Base-by-base conservation (phyloP, 805 yeast species). In the Saccharomycopsis fodiens region DNA sequence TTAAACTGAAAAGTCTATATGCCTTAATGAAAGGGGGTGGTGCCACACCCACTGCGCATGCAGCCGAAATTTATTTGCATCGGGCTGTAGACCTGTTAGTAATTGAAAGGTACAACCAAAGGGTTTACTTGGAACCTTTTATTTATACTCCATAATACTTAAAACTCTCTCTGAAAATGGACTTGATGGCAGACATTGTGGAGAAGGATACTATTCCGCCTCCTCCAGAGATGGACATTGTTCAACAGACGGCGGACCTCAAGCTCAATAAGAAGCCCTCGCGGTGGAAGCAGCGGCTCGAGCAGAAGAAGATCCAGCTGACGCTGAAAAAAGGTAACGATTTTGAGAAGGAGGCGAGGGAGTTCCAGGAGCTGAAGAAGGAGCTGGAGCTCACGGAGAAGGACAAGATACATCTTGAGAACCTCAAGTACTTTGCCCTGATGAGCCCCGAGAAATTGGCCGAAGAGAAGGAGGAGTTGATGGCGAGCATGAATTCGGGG, bases 321-420 rank as follows among this genome's bases (percentile, higher is more conserved):
- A 59, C 53, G 50, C 57, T 64, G 3, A 29, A 34, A 34, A 34
- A 44, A n/a, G 15, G 44, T 29, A 42, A 40, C 20, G 39, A 43
- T 4, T 31, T 38, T 23, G 30, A 43, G 8, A n/a, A 39, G 10
- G 50, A 49, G 20, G 20, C 36, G 4, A 21, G 35, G 10, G 35
- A 34, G 21, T 6, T 39, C 16, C 35, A 41, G 36, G 31, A 37
- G 16, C 45, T 35, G 32, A 46, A 32, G 17, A 45, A 50, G 31
- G 47, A 52, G 48, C 49, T 53, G 3, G 63, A 61, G 13, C 49
- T 73, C 40, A 64, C 81, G 0, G 94, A 85, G 54, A 76, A 82
- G 0, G 89, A 83, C 52, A 72, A 76, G 57, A 85, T 88, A 19
- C 91, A 86, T 59, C 59, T 73, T 46, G 95, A 88, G 57, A 89